Evolutionary conservation across 371 early-diverging fungal species (phyloP).

Genomic region (Nematocida sp.): DNA sequence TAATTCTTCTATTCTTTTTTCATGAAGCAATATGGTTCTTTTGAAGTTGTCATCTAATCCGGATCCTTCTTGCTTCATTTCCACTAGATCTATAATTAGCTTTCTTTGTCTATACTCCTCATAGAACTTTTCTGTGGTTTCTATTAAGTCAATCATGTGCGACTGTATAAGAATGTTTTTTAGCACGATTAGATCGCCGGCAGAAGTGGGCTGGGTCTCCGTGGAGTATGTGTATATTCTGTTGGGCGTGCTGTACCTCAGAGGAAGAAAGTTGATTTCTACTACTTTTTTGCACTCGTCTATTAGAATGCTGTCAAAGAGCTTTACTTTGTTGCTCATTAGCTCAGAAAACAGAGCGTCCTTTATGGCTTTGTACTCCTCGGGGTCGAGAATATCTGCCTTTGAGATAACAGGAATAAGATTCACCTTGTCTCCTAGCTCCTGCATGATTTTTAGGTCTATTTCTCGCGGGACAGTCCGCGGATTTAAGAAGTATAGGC

Average conservation of each 20-base stretch:
- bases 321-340: slow-evolving; percentile 29
- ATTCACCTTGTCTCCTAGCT: slow-evolving; percentile 60
- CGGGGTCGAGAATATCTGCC: slow-evolving; percentile 57
- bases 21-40: slow-evolving; percentile 28
- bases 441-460: slow-evolving; percentile 61
- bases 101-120: slow-evolving; percentile 38
- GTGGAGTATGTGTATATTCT: slow-evolving; percentile 55
- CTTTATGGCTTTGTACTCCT: slow-evolving; percentile 49
- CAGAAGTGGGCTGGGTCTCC: slow-evolving; percentile 3
- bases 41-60: slow-evolving; percentile 50
- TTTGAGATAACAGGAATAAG: slow-evolving; percentile 64
- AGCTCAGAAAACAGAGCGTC: slow-evolving; percentile 24
- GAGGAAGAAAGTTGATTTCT: slow-evolving; percentile 48
- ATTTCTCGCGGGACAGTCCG: slow-evolving; percentile 28
- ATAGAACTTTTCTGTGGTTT: slow-evolving; percentile 62
- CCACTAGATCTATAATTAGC: slow-evolving; percentile 37
- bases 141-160: slow-evolving; percentile 53
- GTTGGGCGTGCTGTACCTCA: slow-evolving; percentile 14
- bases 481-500: slow-evolving; percentile 62
- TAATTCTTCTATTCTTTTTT: slow-evolving; percentile 17
- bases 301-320: slow-evolving; percentile 52
- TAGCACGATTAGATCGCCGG: slow-evolving; percentile 46
- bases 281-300: slow-evolving; percentile 35
- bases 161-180: slow-evolving; percentile 55
- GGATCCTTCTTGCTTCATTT: slow-evolving; percentile 9